Percentiles rank a stretch among this genome's conserved stretches.
phyloP scores from a whole-genome alignment of 495 filamentous ascomycete genomes.

The Penicillium verhagenii region DNA sequence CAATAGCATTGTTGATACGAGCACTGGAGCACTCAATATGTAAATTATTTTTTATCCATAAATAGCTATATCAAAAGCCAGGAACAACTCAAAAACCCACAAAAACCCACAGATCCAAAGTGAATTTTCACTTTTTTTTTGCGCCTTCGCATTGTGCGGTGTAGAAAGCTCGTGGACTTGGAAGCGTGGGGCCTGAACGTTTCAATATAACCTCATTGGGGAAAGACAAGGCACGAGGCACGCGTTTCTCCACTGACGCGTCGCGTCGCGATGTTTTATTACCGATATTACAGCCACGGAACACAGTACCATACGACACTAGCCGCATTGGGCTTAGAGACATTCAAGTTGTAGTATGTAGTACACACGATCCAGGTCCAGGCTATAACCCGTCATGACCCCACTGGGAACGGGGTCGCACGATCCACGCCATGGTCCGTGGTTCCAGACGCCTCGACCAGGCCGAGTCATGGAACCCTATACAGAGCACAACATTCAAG shows the following conservation, averaged over 20 bases:
- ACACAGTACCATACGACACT: neutral
- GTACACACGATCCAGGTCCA: neutral
- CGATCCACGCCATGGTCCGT: neutral
- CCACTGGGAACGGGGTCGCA: neutral
- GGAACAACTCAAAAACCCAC: neutral
- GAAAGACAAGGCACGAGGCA: neutral
- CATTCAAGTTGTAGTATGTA: no score
- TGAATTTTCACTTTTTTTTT: neutral
- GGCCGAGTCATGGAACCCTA: neutral
- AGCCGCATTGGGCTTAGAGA: no score
- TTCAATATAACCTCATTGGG: slow-evolving; percentile 19
- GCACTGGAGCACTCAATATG: no score
- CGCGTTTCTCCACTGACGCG: slow-evolving; percentile 11
- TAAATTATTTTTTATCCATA: neutral
- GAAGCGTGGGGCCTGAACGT: neutral
- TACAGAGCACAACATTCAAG: no score
- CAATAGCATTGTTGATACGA: neutral
- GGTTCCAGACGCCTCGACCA: neutral
- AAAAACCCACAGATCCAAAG: neutral
- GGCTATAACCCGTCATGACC: neutral
- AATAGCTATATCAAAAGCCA: neutral
- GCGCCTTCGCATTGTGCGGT: slow-evolving; percentile 21
- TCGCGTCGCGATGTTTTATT: slow-evolving; percentile 10
- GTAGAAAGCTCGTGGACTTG: slow-evolving; percentile 1
- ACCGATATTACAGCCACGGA: neutral